Evolutionary conservation across 768 basidiomycete species (phyloP).

Genomic region (Leccinum imitatum): DNA sequence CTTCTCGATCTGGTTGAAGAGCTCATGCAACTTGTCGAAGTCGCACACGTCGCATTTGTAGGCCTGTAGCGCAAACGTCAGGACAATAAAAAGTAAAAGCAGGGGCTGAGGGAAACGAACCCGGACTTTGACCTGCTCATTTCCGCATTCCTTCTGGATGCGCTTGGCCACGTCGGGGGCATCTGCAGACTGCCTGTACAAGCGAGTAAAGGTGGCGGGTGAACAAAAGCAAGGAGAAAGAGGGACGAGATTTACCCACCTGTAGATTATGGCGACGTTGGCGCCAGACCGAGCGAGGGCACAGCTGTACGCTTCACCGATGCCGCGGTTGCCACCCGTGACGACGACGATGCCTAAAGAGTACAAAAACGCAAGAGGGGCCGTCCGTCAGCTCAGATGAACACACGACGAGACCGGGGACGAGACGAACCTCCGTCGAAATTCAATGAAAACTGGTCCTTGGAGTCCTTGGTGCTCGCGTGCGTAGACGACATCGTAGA

Average conservation of each 20-base stretch:
- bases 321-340: conserved; percentile 63
- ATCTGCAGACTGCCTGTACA: conserved; percentile 43
- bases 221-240: neutral
- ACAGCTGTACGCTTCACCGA: conserved; percentile 53
- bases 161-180: conserved; percentile 48
- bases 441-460: conserved; percentile 15
- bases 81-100: neutral
- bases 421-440: conserved; percentile 30
- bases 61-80: conserved; percentile 37
- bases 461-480: neutral
- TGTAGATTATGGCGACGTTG: conserved; percentile 63
- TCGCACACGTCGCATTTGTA: conserved; percentile 63
- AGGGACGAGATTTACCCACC: conserved; percentile 26
- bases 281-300: conserved; percentile 56
- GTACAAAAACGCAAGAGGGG: conserved; percentile 9
- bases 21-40: conserved; percentile 40
- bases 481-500: conserved; percentile 7
- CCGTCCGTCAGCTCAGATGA: neutral
- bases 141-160: conserved; percentile 46
- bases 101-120: conserved; percentile 9
- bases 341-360: conserved; percentile 46
- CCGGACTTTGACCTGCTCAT: conserved; percentile 41
- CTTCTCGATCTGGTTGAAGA: conserved; percentile 46
- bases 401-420: neutral
- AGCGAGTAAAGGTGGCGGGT: neutral